Evolutionary conservation across 352 stramenopile genomes (phyloP).

Genomic region (Phytophthora foliorum): DNA sequence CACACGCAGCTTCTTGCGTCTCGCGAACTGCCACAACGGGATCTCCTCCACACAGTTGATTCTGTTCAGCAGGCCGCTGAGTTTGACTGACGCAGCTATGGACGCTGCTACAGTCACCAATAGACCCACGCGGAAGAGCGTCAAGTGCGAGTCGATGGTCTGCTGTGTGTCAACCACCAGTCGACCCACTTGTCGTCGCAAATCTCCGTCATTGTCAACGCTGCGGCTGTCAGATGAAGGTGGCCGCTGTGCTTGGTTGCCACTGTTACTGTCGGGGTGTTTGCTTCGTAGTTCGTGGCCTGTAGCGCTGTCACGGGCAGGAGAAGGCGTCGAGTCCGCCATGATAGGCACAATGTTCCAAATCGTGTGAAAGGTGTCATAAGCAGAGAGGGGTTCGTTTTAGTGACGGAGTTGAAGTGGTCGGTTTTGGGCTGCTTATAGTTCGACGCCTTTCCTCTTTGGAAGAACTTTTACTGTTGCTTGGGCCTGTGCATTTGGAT

Average conservation of each 20-base stretch:
- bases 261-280: not conserved
- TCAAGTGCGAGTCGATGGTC: constrained; percentile 74
- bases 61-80: constrained; percentile 67
- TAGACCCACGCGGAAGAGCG: constrained; percentile 68
- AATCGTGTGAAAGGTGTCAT: too few relatives aligned
- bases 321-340: not conserved
- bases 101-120: constrained; percentile 58
- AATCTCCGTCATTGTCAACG: constrained; percentile 17
- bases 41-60: constrained; percentile 72
- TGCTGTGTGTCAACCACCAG: constrained; percentile 50
- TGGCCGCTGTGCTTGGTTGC: not conserved
- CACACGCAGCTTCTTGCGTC: constrained; percentile 78
- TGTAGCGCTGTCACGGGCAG: not conserved
- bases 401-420: constrained; percentile 18
- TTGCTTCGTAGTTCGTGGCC: not conserved
- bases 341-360: too few relatives aligned
- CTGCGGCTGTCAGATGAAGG: not conserved
- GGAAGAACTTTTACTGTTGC: constrained; percentile 10
- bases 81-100: constrained; percentile 48
- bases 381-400: constrained; percentile 12
- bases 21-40: constrained; percentile 66
- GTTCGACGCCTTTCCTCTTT: constrained; percentile 11
- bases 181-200: constrained; percentile 43
- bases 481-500: constrained; percentile 2
- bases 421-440: constrained; percentile 27